phyloP scores from a whole-genome alignment of 306 rosid species.

The Citrullus mucosospermus region DNA sequence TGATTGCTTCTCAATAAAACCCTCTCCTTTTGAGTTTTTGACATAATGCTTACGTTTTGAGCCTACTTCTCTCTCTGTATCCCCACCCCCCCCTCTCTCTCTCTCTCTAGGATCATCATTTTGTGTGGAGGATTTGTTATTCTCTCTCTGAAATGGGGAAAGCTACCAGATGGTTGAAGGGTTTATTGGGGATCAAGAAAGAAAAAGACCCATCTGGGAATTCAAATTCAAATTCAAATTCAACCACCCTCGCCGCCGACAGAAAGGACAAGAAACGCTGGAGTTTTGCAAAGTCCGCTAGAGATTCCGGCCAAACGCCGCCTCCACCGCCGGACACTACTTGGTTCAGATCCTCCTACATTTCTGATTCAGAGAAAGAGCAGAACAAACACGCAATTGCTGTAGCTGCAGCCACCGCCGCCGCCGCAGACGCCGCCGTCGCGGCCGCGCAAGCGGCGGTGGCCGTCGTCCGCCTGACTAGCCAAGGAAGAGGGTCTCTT shows the following conservation, averaged over 20 bases:
- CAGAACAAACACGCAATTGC: constrained; percentile 98
- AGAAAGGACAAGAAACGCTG: constrained; percentile 66
- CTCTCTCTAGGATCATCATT: constrained; percentile 15
- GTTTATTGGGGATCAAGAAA: constrained; percentile 72
- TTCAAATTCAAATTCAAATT: constrained; percentile 17
- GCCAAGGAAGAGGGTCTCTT: constrained; percentile 48
- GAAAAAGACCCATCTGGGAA: constrained; percentile 36
- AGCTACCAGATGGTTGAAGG: constrained; percentile 86
- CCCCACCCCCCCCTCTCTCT: constrained; percentile 2
- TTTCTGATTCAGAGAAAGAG: constrained; percentile 59
- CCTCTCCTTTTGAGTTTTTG: neutral
- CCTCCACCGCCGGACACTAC: constrained; percentile 15
- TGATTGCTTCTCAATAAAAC: neutral
- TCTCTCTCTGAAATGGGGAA: constrained; percentile 22
- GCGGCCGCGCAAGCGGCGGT: constrained; percentile 91
- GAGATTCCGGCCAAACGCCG: constrained; percentile 14
- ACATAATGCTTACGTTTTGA: constrained; percentile 2
- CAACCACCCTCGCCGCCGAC: neutral
- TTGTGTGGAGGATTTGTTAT: neutral
- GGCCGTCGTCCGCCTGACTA: constrained; percentile 82
- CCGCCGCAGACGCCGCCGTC: constrained; percentile 81
- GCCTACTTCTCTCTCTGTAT: constrained; percentile 1
- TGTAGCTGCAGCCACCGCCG: constrained; percentile 91
- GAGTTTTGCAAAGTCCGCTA: constrained; percentile 68
- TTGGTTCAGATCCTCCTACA: constrained; percentile 80